Evolutionary conservation across 2,329 filamentous ascomycete genomes (phyloP), one percentile per base, ranked within the genome.

Genomic region (Dactylella cylindrospora): DNA sequence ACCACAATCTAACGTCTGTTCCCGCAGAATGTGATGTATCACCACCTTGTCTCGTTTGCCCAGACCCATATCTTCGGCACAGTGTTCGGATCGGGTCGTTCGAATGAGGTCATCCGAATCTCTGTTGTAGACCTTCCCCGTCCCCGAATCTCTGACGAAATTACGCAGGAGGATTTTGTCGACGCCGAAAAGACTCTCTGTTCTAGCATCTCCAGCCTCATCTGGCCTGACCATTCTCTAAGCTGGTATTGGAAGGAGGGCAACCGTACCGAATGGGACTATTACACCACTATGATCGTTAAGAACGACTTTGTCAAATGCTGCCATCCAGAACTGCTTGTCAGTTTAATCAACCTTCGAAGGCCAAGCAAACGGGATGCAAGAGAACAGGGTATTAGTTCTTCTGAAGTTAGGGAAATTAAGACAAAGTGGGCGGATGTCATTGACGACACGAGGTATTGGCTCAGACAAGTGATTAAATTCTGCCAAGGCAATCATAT

Each of bases 251-350:
- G 47, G 47, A 12, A 32, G 13, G 4, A 12, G 2, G 3, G 35
- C 17, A 38, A 22, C 38, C 17, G 36, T n/a, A 29, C 9, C 9
- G 26, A 52, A 25, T 52, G 36, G 47, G 47, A 52, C 13, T 35
- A 13, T 28, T 13, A 41, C 12, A 22, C 43, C n/a, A 9, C 28
- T 9, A 33, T 19, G 15, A 52, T 43, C 2, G 10, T 35, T n/a
- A 52, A 52, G 28, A 10, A 12, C 3, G 36, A 3, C 6, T 52
- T 41, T 25, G 29, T 43, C 12, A 13, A 17, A 8, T 41, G 36
- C 6, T 17, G 25, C 8, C 35, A 35, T n/a, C 47, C 47, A 10
- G 12, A 20, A 22, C 26, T 43, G 17, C 47, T 52, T 1, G 13
- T 28, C 2, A 29, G 19, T 6, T 12, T 52, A 12, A 43, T 52